These are phyloP conservation scores for Cantharellus anzutake DNA, from an alignment of 768 basidiomycete genomes.

Conservation along the genomic window DNA sequence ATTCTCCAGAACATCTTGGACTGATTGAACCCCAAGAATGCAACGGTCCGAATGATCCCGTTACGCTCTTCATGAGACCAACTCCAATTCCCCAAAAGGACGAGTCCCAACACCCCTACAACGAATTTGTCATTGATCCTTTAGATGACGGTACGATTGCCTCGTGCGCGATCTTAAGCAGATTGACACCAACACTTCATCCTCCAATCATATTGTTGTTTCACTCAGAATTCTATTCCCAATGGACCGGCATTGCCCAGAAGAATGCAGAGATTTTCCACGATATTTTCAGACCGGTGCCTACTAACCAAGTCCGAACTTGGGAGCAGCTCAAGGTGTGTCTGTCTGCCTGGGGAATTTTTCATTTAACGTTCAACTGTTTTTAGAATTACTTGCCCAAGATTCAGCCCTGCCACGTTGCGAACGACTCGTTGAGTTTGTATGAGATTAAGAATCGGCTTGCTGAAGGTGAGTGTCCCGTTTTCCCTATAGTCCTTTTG, in stretches of 20 bases:
- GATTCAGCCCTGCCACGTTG: slow-evolving; percentile 65
- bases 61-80: slow-evolving; percentile 52
- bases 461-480: slow-evolving; percentile 22
- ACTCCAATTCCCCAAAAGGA: slow-evolving; percentile 55
- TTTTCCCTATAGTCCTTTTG: slow-evolving; percentile 25
- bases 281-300: slow-evolving; percentile 72
- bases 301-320: slow-evolving; percentile 58
- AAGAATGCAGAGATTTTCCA: slow-evolving; percentile 73
- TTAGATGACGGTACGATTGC: slow-evolving; percentile 16
- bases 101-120: slow-evolving; percentile 37
- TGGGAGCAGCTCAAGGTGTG: slow-evolving; percentile 66
- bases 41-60: slow-evolving; percentile 22
- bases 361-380: background rate
- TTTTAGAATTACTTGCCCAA: slow-evolving; percentile 53
- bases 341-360: slow-evolving; percentile 6
- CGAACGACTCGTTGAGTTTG: slow-evolving; percentile 37
- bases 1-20: slow-evolving; percentile 60
- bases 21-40: slow-evolving; percentile 58
- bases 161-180: too few relatives aligned
- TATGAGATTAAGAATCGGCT: slow-evolving; percentile 60
- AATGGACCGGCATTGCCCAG: slow-evolving; percentile 55
- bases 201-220: background rate
- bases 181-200: too few relatives aligned
- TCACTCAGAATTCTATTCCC: slow-evolving; percentile 31
- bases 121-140: slow-evolving; percentile 59